Evolutionary conservation across 208 protist species (phyloP).

Genomic region (Porcisia deanei): DNA sequence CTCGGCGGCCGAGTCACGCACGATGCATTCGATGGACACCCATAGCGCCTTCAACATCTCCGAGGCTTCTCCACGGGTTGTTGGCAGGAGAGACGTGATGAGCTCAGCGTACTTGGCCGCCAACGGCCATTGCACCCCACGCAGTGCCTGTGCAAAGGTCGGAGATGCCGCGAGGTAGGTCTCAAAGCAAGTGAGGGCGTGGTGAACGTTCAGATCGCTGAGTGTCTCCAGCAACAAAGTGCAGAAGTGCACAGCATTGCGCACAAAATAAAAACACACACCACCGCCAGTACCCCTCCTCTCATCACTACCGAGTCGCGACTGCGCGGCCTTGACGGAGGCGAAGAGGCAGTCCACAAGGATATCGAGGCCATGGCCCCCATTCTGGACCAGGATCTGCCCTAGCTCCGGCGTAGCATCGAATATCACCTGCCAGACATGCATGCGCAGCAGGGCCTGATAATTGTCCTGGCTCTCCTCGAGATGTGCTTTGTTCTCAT

Average conservation of each 20-base stretch:
- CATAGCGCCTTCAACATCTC: slow-evolving; percentile 17
- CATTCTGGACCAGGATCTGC: slow-evolving; percentile 18
- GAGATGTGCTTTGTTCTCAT: not conserved
- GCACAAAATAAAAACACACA: slow-evolving; percentile 4
- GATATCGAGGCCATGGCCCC: slow-evolving; percentile 26
- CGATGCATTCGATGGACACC: slow-evolving; percentile 17
- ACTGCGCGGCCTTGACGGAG: not conserved
- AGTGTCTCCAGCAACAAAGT: slow-evolving; percentile 47
- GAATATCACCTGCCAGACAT: slow-evolving; percentile 45
- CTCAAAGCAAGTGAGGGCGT: slow-evolving; percentile 36
- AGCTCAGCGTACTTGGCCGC: slow-evolving; percentile 21
- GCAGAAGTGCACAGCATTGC: slow-evolving; percentile 36
- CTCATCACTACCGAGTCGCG: not conserved
- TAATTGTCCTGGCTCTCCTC: slow-evolving; percentile 7
- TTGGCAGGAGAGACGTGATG: slow-evolving; percentile 14
- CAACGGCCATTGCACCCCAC: slow-evolving; percentile 14
- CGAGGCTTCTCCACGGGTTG: slow-evolving; percentile 12
- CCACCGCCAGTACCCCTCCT: not conserved
- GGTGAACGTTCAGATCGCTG: slow-evolving; percentile 47
- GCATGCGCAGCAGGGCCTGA: slow-evolving; percentile 25
- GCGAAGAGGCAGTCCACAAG: slow-evolving; percentile 15
- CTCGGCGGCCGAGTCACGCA: slow-evolving; percentile 17
- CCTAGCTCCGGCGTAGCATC: slow-evolving; percentile 36
- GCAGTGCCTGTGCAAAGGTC: slow-evolving; percentile 13
- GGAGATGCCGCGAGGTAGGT: slow-evolving; percentile 23